Percentiles rank a stretch among this genome's conserved stretches.
phyloP scores from a whole-genome alignment of 2,329 filamentous ascomycete species.

The Tolypocladium guangdongense region DNA sequence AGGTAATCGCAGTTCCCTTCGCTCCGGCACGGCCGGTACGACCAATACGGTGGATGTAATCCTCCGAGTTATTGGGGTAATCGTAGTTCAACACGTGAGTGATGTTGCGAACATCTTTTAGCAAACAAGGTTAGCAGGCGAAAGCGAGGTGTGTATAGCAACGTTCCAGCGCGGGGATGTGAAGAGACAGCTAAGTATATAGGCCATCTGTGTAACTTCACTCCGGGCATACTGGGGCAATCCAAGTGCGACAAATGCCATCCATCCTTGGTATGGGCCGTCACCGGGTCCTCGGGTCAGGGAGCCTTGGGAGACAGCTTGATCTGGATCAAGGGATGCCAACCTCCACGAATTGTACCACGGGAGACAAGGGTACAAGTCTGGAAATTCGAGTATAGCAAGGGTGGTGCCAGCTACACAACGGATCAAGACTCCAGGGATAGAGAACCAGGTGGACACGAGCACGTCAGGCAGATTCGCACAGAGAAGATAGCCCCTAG shows the following conservation, averaged over 20 bases:
- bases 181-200: slow-evolving; percentile 37
- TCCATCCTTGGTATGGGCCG: slow-evolving; percentile 35
- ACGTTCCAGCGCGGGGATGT: slow-evolving; percentile 47
- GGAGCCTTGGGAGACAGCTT: slow-evolving; percentile 55
- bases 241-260: slow-evolving; percentile 47
- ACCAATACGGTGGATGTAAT: slow-evolving; percentile 95
- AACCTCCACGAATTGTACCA: slow-evolving; percentile 66
- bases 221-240: slow-evolving; percentile 48
- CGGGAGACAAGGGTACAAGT: slow-evolving; percentile 52
- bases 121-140: slow-evolving; percentile 64
- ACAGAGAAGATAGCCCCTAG: slow-evolving; percentile 78
- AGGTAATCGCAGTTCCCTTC: slow-evolving; percentile 90
- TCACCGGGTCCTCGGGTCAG: slow-evolving; percentile 46
- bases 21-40: slow-evolving; percentile 92
- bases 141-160: slow-evolving; percentile 43
- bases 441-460: slow-evolving; percentile 73
- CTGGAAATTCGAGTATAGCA: slow-evolving; percentile 68
- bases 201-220: slow-evolving; percentile 38
- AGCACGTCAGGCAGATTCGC: slow-evolving; percentile 86
- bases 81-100: slow-evolving; percentile 99
- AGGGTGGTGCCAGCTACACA: slow-evolving; percentile 27
- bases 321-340: slow-evolving; percentile 67
- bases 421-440: slow-evolving; percentile 69
- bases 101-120: slow-evolving; percentile 98
- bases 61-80: slow-evolving; percentile 98